Base-by-base conservation (phyloP, 768 basidiomycete genomes). In the Rhodotorula sphaerocarpa region DNA sequence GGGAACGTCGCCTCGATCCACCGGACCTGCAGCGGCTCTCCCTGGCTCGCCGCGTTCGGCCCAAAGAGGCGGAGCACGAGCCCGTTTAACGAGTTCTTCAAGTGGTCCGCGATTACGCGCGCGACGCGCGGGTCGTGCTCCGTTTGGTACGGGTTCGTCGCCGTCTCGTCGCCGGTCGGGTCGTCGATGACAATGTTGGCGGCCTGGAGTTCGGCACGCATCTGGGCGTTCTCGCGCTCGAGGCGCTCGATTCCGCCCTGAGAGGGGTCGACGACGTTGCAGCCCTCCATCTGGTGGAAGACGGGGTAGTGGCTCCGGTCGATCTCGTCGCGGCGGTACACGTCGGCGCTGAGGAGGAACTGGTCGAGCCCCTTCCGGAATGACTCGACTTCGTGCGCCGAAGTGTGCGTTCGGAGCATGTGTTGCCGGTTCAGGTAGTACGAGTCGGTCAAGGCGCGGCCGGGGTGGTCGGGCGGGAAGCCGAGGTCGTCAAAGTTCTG, bases 1-100 rank as follows among this genome's bases (percentile, higher is more conserved):
- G 95, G 95, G 77, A 99, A 97, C 72, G 87, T 89, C 3, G 93
- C 90, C 73, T 96, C 90, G 67, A 97, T 96, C 95, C 95, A 99
- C 27, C 95, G 80, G 31, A 99, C 86, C 66, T 82, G 80, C 65
- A 99, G 78, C 30, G 95, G 92, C 53, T 87, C 82, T 42, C 81
- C 78, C 23, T 77, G 78, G 28, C 75, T 79, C 18, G 31, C 78
- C 78, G 36, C 59, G 63, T 61, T 23, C 20, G 56, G 55, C 7
- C 87, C 87, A 74, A 97, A 96, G 31, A 99, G 77, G 57, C 80
- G 79, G 56, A 91, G 79, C 68, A 99, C 82, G 54, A 99, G 78
- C 46, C 84, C 82, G 73, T 96, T 97, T 72, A 99, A 78, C 27
- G 86, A 86, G 48, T 90, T 80, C 75, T 97, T 97, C 62, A 99